phyloP scores from a whole-genome alignment of 495 filamentous ascomycete species.

The Margaritispora aquatica region DNA sequence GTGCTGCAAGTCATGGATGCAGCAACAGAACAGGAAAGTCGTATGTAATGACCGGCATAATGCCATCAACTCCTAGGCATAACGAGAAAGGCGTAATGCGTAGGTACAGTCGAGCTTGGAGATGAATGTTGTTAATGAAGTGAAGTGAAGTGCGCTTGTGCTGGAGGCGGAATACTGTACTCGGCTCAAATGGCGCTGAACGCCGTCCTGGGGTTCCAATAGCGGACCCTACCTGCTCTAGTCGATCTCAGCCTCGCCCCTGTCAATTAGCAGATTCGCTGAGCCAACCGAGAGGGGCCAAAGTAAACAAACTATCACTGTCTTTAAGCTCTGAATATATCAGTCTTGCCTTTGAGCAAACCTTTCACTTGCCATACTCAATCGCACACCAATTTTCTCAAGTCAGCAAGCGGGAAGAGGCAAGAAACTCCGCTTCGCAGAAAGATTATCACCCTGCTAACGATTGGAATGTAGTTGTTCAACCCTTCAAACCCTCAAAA shows the following conservation, averaged over 20 bases:
- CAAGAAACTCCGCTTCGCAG: not conserved
- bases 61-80: not conserved
- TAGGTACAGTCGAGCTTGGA: not conserved
- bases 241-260: no score
- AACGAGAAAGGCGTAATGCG: not conserved
- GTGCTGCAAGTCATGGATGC: constrained; percentile 23
- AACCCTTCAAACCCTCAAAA: not conserved
- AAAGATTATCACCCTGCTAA: constrained; percentile 20
- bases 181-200: not conserved
- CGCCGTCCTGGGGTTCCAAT: not conserved
- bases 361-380: not conserved
- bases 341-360: not conserved
- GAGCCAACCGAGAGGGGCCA: not conserved
- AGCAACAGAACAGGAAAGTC: constrained; percentile 8
- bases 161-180: not conserved
- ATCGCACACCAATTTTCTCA: not conserved
- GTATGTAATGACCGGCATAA: constrained; percentile 13
- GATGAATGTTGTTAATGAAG: not conserved
- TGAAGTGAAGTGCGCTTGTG: not conserved
- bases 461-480: constrained; percentile 19
- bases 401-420: not conserved
- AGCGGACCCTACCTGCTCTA: not conserved
- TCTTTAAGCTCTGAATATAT: not conserved
- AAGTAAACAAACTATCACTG: constrained; percentile 1
- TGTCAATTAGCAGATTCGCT: no score